Conservation (phyloP, 768 basidiomycete species). For the Leccinum variicolor region DNA sequence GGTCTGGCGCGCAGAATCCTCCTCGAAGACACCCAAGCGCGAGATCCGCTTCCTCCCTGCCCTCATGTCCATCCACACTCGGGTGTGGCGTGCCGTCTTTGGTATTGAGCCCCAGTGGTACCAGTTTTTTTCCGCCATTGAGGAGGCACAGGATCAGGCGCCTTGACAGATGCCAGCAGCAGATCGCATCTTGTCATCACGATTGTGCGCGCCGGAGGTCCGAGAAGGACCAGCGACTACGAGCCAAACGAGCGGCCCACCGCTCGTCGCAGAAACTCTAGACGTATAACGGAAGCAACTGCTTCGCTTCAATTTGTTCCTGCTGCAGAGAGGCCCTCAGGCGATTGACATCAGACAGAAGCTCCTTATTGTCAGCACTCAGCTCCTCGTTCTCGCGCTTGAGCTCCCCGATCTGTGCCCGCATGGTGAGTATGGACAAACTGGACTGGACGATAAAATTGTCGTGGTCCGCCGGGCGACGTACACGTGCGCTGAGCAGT, state of each 20-base stretch:
- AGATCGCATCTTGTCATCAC: background rate
- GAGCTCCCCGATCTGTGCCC: slow-evolving; percentile 38
- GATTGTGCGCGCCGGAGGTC: background rate
- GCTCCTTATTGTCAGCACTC: slow-evolving; percentile 19
- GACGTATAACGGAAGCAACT: background rate
- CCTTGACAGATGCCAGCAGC: background rate
- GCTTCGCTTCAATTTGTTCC: slow-evolving; percentile 7
- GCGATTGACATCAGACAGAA: slow-evolving; percentile 25
- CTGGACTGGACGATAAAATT: slow-evolving; percentile 47
- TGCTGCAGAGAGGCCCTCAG: slow-evolving; percentile 12
- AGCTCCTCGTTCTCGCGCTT: slow-evolving; percentile 29
- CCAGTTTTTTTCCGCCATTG: no score
- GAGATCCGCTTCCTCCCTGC: slow-evolving; percentile 89
- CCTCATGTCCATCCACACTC: slow-evolving; percentile 91
- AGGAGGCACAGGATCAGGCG: background rate
- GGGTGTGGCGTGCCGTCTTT: slow-evolving; percentile 93
- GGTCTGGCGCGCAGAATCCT: slow-evolving; percentile 73
- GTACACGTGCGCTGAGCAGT: slow-evolving; percentile 59
- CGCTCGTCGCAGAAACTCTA: background rate
- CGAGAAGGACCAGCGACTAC: slow-evolving; percentile 23
- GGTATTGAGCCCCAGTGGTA: slow-evolving; percentile 42
- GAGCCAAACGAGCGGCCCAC: slow-evolving; percentile 2
- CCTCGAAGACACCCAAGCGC: slow-evolving; percentile 87
- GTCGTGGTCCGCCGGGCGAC: slow-evolving; percentile 32
- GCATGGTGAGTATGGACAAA: slow-evolving; percentile 42